Conservation (phyloP, 2,329 filamentous ascomycete genomes). For the Aaosphaeria pasadenensis region DNA sequence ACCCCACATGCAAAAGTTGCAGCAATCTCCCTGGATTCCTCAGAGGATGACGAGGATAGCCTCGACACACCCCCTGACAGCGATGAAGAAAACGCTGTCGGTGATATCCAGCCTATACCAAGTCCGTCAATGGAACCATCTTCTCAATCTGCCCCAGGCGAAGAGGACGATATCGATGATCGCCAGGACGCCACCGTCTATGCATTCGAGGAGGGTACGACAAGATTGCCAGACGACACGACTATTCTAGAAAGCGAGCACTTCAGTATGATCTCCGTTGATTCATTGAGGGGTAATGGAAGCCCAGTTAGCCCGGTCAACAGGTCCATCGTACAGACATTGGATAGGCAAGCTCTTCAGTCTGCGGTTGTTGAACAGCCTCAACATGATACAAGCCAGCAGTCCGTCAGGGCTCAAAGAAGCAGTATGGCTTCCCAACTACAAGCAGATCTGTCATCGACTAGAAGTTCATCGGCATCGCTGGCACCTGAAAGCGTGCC, state of each 20-base stretch:
- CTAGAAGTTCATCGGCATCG: constrained; percentile 5
- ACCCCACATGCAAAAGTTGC: constrained; percentile 24
- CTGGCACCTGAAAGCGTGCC: constrained; percentile 10
- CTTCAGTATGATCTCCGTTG: constrained; percentile 51
- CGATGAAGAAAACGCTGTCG: constrained; percentile 13
- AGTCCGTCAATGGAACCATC: too few species aligned
- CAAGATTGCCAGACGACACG: constrained; percentile 40
- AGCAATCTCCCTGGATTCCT: constrained; percentile 10
- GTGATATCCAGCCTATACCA: too few species aligned
- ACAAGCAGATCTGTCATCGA: not conserved
- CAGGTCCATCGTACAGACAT: constrained; percentile 4
- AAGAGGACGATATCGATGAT: constrained; percentile 6
- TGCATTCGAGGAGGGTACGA: constrained; percentile 29
- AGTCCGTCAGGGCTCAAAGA: not conserved
- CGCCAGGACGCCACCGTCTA: constrained; percentile 11
- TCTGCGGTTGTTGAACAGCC: constrained; percentile 13
- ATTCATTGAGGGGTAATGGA: constrained; percentile 41
- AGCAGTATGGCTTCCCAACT: not conserved
- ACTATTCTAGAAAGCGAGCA: constrained; percentile 49
- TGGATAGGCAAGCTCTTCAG: constrained; percentile 4
- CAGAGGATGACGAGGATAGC: constrained; percentile 17
- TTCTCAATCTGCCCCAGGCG: not conserved
- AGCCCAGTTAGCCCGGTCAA: constrained; percentile 24
- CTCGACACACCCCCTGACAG: constrained; percentile 22
- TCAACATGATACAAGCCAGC: constrained; percentile 4